phyloP scores from a whole-genome alignment of 2,329 filamentous ascomycete genomes.

The Zasmidium angulare region DNA sequence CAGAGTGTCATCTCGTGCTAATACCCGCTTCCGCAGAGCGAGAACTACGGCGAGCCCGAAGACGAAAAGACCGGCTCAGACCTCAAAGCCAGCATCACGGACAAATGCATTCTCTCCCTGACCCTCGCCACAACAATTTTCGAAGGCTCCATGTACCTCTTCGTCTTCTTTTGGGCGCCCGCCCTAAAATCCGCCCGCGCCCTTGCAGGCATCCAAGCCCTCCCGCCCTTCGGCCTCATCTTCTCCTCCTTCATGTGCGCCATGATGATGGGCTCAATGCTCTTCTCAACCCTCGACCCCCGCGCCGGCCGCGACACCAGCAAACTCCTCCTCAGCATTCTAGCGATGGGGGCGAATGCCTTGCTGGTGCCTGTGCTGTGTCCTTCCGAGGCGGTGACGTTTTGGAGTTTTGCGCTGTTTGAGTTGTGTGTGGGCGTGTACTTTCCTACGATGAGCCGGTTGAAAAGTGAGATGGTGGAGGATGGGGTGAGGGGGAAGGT shows the following conservation, averaged over 20 bases:
- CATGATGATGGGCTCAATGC: constrained; percentile 59
- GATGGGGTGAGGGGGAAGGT: constrained; percentile 55
- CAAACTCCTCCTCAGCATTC: constrained; percentile 40
- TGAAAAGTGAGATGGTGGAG: constrained; percentile 57
- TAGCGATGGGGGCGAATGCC: constrained; percentile 43
- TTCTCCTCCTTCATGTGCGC: constrained; percentile 61
- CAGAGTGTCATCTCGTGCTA: no score
- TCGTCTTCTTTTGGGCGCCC: constrained; percentile 63
- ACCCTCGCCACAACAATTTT: constrained; percentile 57
- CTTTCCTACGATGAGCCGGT: constrained; percentile 55
- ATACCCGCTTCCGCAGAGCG: constrained; percentile 37
- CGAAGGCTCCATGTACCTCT: constrained; percentile 63
- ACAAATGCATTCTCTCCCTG: constrained; percentile 53
- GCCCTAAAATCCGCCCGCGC: constrained; percentile 42
- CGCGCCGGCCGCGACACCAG: constrained; percentile 15
- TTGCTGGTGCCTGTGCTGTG: constrained; percentile 37
- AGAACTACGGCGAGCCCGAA: constrained; percentile 49
- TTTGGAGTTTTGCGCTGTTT: constrained; percentile 59
- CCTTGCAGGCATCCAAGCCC: not conserved
- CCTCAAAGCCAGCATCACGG: constrained; percentile 21
- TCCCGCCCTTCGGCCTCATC: constrained; percentile 51
- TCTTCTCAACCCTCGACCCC: constrained; percentile 42
- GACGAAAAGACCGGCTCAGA: constrained; percentile 8
- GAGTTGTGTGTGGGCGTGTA: constrained; percentile 60
- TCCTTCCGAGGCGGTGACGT: constrained; percentile 45